phyloP scores from a whole-genome alignment of 73 alveolate genomes.

The Uronychia binucleata region DNA sequence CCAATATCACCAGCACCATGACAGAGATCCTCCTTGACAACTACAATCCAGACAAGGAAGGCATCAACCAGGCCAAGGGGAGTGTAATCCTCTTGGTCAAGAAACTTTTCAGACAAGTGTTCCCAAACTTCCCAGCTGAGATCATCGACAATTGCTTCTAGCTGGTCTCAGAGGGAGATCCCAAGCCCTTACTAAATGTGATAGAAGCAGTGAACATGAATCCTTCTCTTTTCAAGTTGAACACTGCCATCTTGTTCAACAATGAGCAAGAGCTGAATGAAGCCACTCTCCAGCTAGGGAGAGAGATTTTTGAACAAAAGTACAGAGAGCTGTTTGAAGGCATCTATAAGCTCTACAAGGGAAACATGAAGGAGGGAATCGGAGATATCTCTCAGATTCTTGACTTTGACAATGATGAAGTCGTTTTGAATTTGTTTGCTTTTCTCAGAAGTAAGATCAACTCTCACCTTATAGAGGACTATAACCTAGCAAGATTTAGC shows the following conservation, averaged over 20 bases:
- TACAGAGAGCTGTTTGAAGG: background rate
- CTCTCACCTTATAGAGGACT: background rate
- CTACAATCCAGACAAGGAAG: conserved; percentile 9
- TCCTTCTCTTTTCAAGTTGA: background rate
- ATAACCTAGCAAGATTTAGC: background rate
- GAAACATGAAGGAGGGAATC: background rate
- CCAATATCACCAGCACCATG: background rate
- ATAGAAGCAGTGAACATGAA: background rate
- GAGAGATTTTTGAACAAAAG: background rate
- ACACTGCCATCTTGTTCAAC: background rate
- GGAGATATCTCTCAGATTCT: background rate
- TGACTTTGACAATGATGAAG: background rate
- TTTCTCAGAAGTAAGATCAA: background rate
- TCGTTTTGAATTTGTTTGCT: background rate
- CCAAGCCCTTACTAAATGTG: background rate
- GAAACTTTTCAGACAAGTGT: background rate
- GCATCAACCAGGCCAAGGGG: conserved; percentile 2
- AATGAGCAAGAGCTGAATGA: background rate
- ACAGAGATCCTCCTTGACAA: conserved; percentile 17
- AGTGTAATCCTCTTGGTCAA: conserved; percentile 3
- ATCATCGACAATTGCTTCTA: conserved; percentile 4
- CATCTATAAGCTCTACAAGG: background rate
- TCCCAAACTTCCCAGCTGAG: conserved; percentile 19
- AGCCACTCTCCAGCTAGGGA: background rate
- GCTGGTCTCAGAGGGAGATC: conserved; percentile 23